phyloP scores from a whole-genome alignment of 768 basidiomycete species.

The Amanita jacksonii region DNA sequence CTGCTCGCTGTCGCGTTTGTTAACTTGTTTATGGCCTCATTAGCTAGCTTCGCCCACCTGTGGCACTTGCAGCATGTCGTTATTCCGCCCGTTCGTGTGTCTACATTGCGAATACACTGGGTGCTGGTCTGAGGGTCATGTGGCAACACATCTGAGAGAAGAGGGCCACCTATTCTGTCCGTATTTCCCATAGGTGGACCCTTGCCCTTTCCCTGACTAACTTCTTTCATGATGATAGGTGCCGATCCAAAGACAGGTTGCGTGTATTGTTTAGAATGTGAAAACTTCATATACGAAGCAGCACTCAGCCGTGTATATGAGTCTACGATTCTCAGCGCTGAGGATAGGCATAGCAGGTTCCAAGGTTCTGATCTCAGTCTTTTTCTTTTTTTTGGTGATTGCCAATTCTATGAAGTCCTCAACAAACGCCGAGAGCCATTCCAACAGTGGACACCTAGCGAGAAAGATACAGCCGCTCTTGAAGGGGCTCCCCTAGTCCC shows the following conservation, averaged over 20 bases:
- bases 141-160: constrained; percentile 45
- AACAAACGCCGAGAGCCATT: constrained; percentile 28
- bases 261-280: constrained; percentile 65
- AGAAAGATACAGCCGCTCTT: constrained; percentile 33
- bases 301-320: constrained; percentile 38
- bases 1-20: not conserved
- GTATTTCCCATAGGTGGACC: constrained; percentile 20
- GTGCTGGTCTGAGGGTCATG: constrained; percentile 60
- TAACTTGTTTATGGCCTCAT: constrained; percentile 11
- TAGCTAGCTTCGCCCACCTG: constrained; percentile 51
- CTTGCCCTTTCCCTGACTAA: not conserved
- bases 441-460: constrained; percentile 28
- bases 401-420: constrained; percentile 16
- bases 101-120: constrained; percentile 61
- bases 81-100: constrained; percentile 64
- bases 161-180: constrained; percentile 57
- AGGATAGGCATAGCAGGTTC: constrained; percentile 55
- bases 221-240: constrained; percentile 32
- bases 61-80: constrained; percentile 42
- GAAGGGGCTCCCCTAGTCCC: constrained; percentile 42
- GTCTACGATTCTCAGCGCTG: constrained; percentile 36
- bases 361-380: constrained; percentile 31
- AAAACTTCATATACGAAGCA: constrained; percentile 63
- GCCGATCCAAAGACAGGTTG: constrained; percentile 67
- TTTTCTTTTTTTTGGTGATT: not conserved